Evolutionary conservation across 2,329 filamentous ascomycete genomes (phyloP), one percentile per base, ranked within the genome.

Genomic region (Piedraia hortae): DNA sequence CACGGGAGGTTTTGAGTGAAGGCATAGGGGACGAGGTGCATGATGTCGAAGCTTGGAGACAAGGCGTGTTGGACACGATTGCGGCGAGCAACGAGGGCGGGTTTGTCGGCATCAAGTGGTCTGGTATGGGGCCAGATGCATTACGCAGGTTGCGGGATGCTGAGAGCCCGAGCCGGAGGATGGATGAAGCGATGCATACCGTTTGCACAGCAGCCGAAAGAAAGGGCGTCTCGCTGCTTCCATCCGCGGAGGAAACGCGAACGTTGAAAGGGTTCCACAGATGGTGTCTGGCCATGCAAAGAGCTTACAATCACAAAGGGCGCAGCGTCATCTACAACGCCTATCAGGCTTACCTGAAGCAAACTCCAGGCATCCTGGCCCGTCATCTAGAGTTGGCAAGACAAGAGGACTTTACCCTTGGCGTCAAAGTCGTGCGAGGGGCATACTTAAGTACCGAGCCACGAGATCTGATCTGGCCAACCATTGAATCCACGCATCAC

Each of bases 171-270:
- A 61, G 62, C 1, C 51, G 57, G 4, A 56, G 59, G 5, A 64
- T 90, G 35, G 54, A 59, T 23, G 46, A 57, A 8, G 69, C 72
- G 8, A 73, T 89, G 29, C 60, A 73, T 32, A 53, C 62, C 21
- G 67, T 88, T 31, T 88, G 77, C 46, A 51, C 65, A 20, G 58
- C 71, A 9, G 77, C 77, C 0, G 55, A 61, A 2, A 50, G 59
- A 16, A 63, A 67, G 22, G 62, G 67, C 12, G 62, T 89, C 3
- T 58, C 62, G 3, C 55, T 91, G 1, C 59, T 89, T 2, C 75
- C 89, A 29, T 75, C 88, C 30, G 80, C 77, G 2, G 80, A 91
- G 46, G 75, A 89, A 43, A 65, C 68, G 25, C 57, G 61, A 24
- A 58, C 85, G 14, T 74, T 89, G 46, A 50, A 58, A 4, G 75